These are phyloP conservation scores for Boletales sp. DNA, from an alignment of 768 basidiomycete species.

Conservation along the genomic window DNA sequence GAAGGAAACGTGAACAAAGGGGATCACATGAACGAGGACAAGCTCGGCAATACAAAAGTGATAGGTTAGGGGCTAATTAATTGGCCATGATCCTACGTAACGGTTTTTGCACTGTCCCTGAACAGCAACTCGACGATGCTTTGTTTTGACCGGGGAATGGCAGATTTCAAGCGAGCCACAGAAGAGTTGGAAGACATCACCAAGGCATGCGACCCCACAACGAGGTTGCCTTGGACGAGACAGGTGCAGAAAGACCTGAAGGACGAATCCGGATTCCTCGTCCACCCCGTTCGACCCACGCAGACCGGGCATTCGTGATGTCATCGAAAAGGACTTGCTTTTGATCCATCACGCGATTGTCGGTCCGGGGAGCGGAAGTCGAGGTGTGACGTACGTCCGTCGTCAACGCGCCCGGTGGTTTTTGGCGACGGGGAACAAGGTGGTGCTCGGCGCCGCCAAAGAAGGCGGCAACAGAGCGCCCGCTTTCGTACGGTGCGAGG, in stretches of 20 bases:
- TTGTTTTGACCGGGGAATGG: neutral
- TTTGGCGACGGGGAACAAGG: no score
- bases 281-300: neutral
- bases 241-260: neutral
- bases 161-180: neutral
- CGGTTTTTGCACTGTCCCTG: neutral
- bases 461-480: no score
- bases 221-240: neutral
- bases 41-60: no score
- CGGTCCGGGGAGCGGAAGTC: no score
- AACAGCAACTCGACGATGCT: neutral
- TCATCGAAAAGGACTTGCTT: neutral
- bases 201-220: conserved; percentile 35
- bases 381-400: neutral
- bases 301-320: neutral
- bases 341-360: no score
- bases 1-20: no score
- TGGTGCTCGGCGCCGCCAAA: no score
- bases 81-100: neutral
- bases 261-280: neutral
- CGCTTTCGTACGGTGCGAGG: no score
- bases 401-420: no score
- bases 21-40: no score
- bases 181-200: conserved; percentile 23
- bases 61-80: no score